Percentiles rank a stretch among this genome's conserved stretches.
phyloP scores from a whole-genome alignment of 1,139 yeast genomes.

The Saccharomyces hybrid region DNA sequence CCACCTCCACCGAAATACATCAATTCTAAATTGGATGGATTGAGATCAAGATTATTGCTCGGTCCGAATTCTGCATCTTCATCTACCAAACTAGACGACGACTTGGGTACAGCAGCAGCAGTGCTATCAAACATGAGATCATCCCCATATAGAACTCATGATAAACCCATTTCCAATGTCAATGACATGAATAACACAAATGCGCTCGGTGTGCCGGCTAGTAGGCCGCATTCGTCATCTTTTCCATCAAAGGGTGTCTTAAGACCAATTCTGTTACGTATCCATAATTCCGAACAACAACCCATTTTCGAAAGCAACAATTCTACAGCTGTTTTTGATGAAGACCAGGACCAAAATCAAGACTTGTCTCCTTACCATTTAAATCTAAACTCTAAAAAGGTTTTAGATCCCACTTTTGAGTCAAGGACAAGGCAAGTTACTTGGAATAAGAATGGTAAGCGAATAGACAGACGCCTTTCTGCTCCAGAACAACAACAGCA shows the following conservation, averaged over 20 bases:
- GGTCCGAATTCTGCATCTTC: slow-evolving; percentile 15
- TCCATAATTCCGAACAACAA: slow-evolving; percentile 4
- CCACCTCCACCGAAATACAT: slow-evolving; percentile 27
- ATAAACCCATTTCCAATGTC: not conserved
- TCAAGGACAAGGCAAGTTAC: slow-evolving; percentile 18
- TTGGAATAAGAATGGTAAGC: slow-evolving; percentile 31
- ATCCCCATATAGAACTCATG: slow-evolving; percentile 23
- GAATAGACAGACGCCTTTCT: slow-evolving; percentile 19
- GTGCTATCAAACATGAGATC: slow-evolving; percentile 31
- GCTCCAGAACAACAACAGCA: slow-evolving; percentile 12
- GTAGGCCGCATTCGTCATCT: slow-evolving; percentile 26
- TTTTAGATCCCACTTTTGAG: not conserved
- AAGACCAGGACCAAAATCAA: slow-evolving; percentile 10
- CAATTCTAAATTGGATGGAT: slow-evolving; percentile 30
- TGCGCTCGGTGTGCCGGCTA: slow-evolving; percentile 3
- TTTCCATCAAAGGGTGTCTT: slow-evolving; percentile 14
- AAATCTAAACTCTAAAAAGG: not conserved
- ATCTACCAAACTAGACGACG: slow-evolving; percentile 15
- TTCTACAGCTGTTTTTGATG: slow-evolving; percentile 15
- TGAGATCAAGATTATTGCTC: slow-evolving; percentile 23
- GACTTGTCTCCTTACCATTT: slow-evolving; percentile 3
- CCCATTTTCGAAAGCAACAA: slow-evolving; percentile 4
- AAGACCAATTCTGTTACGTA: slow-evolving; percentile 20
- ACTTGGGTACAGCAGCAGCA: slow-evolving; percentile 29
- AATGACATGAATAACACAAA: slow-evolving; percentile 4